Conservation (phyloP, 495 filamentous ascomycete genomes). For the Lichina pygmaea region DNA sequence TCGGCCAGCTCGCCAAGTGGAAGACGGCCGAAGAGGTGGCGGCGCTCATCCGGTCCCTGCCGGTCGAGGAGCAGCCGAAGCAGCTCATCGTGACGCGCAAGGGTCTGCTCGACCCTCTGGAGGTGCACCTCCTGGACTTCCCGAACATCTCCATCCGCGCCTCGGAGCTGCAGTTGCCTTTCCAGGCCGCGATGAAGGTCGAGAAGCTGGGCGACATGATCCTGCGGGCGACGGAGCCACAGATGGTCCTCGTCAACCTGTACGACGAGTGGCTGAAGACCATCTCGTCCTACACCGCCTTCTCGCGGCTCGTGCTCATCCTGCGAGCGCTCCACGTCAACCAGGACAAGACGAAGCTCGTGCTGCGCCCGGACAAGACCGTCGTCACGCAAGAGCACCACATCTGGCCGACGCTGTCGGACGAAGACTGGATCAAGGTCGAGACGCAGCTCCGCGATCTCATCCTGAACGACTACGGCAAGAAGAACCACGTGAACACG, state of each 20-base stretch:
- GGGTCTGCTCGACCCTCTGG: conserved; percentile 87
- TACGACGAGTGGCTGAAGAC: conserved; percentile 99
- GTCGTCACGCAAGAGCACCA: conserved; percentile 98
- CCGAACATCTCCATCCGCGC: conserved; percentile 98
- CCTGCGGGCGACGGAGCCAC: conserved; percentile 83
- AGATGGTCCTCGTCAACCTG: conserved; percentile 98
- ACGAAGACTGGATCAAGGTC: conserved; percentile 98
- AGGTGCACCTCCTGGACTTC: conserved; percentile 94
- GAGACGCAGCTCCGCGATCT: conserved; percentile 88
- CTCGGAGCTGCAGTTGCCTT: conserved; percentile 89
- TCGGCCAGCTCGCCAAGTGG: conserved; percentile 97
- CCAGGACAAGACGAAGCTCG: conserved; percentile 91
- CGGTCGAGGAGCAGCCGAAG: conserved; percentile 96
- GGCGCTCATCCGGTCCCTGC: conserved; percentile 83
- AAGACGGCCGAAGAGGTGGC: conserved; percentile 99
- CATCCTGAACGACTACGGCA: conserved; percentile 94
- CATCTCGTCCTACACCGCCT: conserved; percentile 95
- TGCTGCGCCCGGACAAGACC: conserved; percentile 91
- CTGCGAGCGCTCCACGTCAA: conserved; percentile 93
- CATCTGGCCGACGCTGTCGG: conserved; percentile 85
- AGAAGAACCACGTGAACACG: conserved; percentile 99
- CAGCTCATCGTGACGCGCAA: conserved; percentile 97
- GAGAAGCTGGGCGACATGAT: conserved; percentile 99
- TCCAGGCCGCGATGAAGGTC: conserved; percentile 99
- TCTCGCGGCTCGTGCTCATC: conserved; percentile 87